Evolutionary conservation across 192 early-diverging fungal genomes (phyloP).

Genomic region (Phycomyces nitens): DNA sequence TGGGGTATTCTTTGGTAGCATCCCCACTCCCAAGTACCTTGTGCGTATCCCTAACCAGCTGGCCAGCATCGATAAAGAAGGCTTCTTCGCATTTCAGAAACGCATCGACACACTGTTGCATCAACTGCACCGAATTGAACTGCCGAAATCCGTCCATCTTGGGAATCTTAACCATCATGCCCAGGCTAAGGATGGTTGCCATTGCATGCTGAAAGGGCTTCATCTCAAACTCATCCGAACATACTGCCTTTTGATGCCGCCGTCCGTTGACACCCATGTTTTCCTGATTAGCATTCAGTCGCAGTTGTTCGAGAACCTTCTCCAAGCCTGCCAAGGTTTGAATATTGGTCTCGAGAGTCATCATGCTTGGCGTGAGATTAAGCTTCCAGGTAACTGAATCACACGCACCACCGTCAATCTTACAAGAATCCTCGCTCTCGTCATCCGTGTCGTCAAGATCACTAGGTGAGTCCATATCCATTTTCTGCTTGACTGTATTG

Average conservation of each 20-base stretch:
- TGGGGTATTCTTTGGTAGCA: constrained; percentile 10
- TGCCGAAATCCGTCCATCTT: constrained; percentile 7
- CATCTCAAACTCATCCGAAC: constrained; percentile 3
- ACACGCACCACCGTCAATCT: not conserved
- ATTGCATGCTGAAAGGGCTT: constrained; percentile 1
- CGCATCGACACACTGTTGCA: constrained; percentile 25
- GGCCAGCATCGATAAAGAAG: constrained; percentile 14
- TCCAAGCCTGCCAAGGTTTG: constrained; percentile 27
- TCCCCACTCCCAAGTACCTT: not conserved
- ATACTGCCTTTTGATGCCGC: not conserved
- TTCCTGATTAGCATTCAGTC: constrained; percentile 21
- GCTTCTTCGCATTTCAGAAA: constrained; percentile 25
- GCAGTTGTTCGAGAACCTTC: constrained; percentile 33
- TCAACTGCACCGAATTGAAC: constrained; percentile 24
- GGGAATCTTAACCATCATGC: not conserved
- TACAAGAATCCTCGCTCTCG: too few species aligned
- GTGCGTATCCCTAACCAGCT: constrained; percentile 5
- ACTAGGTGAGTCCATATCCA: too few species aligned
- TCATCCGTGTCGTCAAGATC: too few species aligned
- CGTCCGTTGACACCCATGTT: not conserved
- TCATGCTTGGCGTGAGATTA: constrained; percentile 26
- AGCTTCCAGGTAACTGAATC: constrained; percentile 39
- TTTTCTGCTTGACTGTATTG: too few species aligned
- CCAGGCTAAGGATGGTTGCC: not conserved
- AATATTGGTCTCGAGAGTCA: constrained; percentile 38